These are phyloP conservation scores for Diospyros lotus DNA, from an alignment of 148 eudicot genomes.

Conservation along the genomic window DNA sequence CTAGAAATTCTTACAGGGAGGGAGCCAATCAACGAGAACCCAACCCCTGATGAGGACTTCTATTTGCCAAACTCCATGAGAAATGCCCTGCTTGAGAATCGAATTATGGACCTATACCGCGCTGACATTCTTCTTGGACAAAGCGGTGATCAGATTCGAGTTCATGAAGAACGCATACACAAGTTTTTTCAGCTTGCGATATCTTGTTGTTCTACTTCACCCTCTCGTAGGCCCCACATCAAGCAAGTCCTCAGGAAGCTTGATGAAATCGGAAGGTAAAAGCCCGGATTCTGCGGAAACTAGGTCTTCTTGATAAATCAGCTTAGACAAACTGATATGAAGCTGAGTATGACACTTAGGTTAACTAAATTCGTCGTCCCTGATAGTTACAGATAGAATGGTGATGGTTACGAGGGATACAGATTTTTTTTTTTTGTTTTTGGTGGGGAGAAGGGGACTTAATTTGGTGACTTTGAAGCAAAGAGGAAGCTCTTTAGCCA, in stretches of 20 bases:
- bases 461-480: neutral
- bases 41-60: constrained; percentile 30
- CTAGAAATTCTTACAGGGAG: constrained; percentile 58
- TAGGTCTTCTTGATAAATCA: neutral
- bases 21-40: constrained; percentile 29
- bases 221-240: constrained; percentile 65
- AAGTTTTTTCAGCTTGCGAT: constrained; percentile 73
- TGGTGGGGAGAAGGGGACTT: too few species aligned
- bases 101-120: constrained; percentile 34
- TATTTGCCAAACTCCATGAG: constrained; percentile 40
- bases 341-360: neutral
- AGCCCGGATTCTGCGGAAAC: neutral
- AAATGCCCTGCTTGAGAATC: constrained; percentile 36
- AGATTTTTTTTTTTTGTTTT: neutral
- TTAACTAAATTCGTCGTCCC: neutral
- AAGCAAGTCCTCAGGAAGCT: constrained; percentile 66
- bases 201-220: constrained; percentile 86
- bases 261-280: constrained; percentile 57
- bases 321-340: neutral
- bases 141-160: constrained; percentile 33
- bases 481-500: neutral
- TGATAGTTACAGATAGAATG: neutral
- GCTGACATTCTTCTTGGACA: constrained; percentile 37
- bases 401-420: neutral
- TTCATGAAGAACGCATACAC: constrained; percentile 54